phyloP scores from a whole-genome alignment of 768 basidiomycete genomes.

The Serpula lacrymans region DNA sequence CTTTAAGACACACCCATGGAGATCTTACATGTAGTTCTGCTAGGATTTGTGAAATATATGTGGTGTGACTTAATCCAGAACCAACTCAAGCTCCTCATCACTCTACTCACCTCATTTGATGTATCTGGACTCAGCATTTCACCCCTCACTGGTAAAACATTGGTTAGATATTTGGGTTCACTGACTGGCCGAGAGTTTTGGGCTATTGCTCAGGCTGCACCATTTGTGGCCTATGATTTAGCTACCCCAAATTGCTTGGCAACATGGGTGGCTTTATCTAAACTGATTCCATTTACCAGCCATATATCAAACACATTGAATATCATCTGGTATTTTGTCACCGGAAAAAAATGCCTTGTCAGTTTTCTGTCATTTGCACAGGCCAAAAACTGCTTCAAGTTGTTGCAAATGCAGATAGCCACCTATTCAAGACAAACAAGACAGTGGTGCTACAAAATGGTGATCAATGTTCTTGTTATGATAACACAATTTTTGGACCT shows the following conservation, averaged over 20 bases:
- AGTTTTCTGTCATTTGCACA: neutral
- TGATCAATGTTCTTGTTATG: conserved; percentile 19
- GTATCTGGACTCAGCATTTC: conserved; percentile 10
- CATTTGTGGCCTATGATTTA: conserved; percentile 20
- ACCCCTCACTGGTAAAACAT: conserved; percentile 8
- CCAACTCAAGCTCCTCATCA: conserved; percentile 2
- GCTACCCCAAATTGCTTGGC: conserved; percentile 13
- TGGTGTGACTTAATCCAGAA: conserved; percentile 14
- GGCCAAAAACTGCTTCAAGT: neutral
- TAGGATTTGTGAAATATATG: conserved; percentile 20
- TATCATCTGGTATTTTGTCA: conserved; percentile 22
- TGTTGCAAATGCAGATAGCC: conserved; percentile 9
- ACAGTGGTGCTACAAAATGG: conserved; percentile 15
- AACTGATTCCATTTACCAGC: conserved; percentile 23
- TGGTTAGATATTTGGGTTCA: conserved; percentile 17
- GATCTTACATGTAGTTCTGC: conserved; percentile 19
- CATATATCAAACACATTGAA: conserved; percentile 20
- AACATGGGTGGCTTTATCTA: conserved; percentile 21
- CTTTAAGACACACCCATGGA: conserved; percentile 18
- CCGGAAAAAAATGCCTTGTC: no score
- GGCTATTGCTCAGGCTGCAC: conserved; percentile 18
- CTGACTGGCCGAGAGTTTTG: conserved; percentile 25
- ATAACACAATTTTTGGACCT: no score
- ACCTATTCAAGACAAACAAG: conserved; percentile 13
- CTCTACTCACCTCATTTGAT: conserved; percentile 8